Evolutionary conservation across 139 green algal genomes (phyloP), one percentile per base, ranked within the genome.

Genomic region (Coelastrella sp.): DNA sequence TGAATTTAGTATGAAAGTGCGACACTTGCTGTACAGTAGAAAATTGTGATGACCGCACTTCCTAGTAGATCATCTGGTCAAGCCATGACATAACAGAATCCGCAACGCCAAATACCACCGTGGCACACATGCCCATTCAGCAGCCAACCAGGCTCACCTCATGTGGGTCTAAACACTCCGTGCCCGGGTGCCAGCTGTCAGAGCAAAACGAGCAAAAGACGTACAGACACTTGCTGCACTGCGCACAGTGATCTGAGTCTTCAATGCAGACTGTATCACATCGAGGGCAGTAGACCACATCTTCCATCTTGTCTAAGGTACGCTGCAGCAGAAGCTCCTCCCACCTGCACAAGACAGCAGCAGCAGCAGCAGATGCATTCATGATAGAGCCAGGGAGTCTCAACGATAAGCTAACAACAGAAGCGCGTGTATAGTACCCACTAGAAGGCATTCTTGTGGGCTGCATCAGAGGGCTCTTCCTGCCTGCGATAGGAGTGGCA

Each of bases 201-300:
- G 92, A 88, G 90, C 96, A 98, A n/a, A 97, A 83, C 4, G 89
- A 86, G 84, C 97, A 98, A 90, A 98, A 98, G 47, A 94, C 95
- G 88, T 95, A 98, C 65, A 96, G 89, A 93, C 96, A 98, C 65
- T 91, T 92, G 68, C 93, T 64, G 91, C 96, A 98, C 88, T 97
- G 94, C 1, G 94, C 94, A 79, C 94, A 97, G 92, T 96, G 94
- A 88, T 97, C 96, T 0, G 11, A 20, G 86, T 98, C 96, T 91
- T 98, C 96, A 19, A 99, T 78, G 78, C 81, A 93, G 4, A 94
- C 47, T 3, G 80, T 17, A 19, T 92, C 90, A 92, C 97, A 99
- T 22, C 96, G 94, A 0, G 97, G 97, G 94, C 97, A 99, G 93
- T 97, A 98, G 14, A 96, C 93, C 47, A 97, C 87, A 47, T 90